These are phyloP conservation scores for Colletotrichum lentis DNA, from an alignment of 2,329 filamentous ascomycete genomes.

Conservation along the genomic window DNA sequence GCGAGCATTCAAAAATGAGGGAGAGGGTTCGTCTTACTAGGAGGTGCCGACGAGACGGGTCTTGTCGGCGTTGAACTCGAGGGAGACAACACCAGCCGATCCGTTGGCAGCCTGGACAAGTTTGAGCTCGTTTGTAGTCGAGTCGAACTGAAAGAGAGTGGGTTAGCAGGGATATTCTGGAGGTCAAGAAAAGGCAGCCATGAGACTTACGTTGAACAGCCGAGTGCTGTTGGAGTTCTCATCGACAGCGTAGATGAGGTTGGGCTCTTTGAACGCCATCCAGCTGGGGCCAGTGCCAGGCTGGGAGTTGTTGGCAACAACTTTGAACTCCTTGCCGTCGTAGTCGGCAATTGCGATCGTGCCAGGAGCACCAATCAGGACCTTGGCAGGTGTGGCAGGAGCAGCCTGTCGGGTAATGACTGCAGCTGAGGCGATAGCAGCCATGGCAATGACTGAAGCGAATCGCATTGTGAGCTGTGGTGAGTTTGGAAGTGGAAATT, in stretches of 20 bases:
- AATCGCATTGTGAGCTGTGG: conserved; percentile 25
- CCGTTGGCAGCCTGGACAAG: conserved; percentile 45
- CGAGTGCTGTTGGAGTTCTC: conserved; percentile 55
- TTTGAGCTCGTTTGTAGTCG: conserved; percentile 44
- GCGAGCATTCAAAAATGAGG: too few species aligned
- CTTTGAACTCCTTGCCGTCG: conserved; percentile 51
- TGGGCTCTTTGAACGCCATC: conserved; percentile 53
- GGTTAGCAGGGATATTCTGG: conserved; percentile 1
- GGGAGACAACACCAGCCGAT: conserved; percentile 56
- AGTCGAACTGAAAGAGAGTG: conserved; percentile 44
- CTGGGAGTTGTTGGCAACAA: conserved; percentile 48
- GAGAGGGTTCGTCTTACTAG: conserved; percentile 42
- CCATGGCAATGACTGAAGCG: conserved; percentile 17
- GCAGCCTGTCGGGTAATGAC: conserved; percentile 26
- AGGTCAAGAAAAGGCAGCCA: not conserved
- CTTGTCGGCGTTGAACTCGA: conserved; percentile 56
- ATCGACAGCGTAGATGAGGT: conserved; percentile 57
- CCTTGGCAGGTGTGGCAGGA: conserved; percentile 39
- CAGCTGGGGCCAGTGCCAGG: conserved; percentile 53
- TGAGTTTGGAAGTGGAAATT: not conserved
- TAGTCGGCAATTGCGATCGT: conserved; percentile 54
- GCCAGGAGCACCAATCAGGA: conserved; percentile 54
- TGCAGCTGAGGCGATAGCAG: conserved; percentile 30
- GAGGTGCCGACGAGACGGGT: conserved; percentile 56
- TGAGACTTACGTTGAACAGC: conserved; percentile 46